These are phyloP conservation scores for Aspergillus arachidicola DNA, from an alignment of 2,329 filamentous ascomycete genomes.

Conservation along the genomic window DNA sequence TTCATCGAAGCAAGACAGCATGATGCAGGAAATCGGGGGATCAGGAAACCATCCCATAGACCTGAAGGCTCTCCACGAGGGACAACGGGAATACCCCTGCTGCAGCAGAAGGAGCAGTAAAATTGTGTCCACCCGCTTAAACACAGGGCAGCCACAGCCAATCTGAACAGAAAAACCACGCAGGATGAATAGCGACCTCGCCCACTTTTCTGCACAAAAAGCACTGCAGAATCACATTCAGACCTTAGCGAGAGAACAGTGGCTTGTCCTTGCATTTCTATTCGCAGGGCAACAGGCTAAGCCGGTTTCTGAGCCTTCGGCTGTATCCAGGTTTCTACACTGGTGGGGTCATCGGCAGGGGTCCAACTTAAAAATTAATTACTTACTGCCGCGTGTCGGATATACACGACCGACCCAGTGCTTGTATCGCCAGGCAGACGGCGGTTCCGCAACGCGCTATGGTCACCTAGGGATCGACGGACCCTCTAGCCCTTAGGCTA, in stretches of 20 bases:
- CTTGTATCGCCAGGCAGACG: background rate
- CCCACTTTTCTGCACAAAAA: conserved; percentile 1
- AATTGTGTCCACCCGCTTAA: background rate
- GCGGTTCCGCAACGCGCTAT: background rate
- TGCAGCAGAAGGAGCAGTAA: background rate
- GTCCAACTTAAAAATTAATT: conserved; percentile 11
- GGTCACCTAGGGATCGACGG: conserved; percentile 1
- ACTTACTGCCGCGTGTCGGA: background rate
- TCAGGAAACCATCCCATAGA: background rate
- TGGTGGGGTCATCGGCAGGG: conserved; percentile 8
- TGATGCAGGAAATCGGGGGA: background rate
- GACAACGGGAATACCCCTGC: background rate
- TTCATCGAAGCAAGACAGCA: background rate
- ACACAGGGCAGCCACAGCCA: background rate
- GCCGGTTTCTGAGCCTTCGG: background rate
- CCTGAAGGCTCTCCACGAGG: background rate
- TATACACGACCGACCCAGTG: background rate
- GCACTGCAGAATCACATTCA: conserved; percentile 5
- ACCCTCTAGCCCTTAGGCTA: background rate
- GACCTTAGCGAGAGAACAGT: background rate
- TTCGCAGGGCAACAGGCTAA: conserved; percentile 7
- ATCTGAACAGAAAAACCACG: background rate
- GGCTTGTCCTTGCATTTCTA: conserved; percentile 2
- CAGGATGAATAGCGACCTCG: background rate
- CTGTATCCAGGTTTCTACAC: background rate